These are phyloP conservation scores for Leccinellum rugosiceps DNA, from an alignment of 768 basidiomycete genomes.

Conservation along the genomic window DNA sequence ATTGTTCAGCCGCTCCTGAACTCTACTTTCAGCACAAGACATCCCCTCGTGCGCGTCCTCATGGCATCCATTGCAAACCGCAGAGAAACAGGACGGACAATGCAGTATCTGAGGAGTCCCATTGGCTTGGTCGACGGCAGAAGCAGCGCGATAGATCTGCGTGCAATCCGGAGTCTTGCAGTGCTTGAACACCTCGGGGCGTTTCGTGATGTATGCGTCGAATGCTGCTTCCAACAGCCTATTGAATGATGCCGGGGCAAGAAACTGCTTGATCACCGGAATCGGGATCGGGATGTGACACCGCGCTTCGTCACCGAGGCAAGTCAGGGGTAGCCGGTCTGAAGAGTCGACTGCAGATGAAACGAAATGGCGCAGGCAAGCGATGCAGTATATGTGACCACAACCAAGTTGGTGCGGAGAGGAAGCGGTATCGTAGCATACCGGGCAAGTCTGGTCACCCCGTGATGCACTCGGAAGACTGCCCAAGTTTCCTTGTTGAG, in stretches of 20 bases:
- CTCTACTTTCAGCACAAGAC: conserved; percentile 46
- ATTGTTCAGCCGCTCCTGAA: conserved; percentile 49
- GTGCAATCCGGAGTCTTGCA: conserved; percentile 79
- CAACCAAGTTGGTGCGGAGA: conserved; percentile 53
- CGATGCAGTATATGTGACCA: conserved; percentile 63
- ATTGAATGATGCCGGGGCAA: conserved; percentile 52
- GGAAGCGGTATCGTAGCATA: conserved; percentile 46
- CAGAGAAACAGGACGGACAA: conserved; percentile 65
- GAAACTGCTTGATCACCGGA: conserved; percentile 44
- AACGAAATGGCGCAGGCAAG: conserved; percentile 58
- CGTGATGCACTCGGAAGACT: background rate
- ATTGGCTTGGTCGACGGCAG: conserved; percentile 31
- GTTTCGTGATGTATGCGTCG: conserved; percentile 52
- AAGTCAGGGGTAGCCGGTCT: conserved; percentile 61
- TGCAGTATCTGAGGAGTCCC: conserved; percentile 39
- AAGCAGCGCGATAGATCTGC: conserved; percentile 62
- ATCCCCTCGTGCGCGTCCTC: conserved; percentile 60
- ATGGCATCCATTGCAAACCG: conserved; percentile 63
- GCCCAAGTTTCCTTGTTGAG: conserved; percentile 24
- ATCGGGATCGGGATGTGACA: conserved; percentile 58
- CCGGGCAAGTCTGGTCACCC: conserved; percentile 40
- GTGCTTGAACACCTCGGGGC: conserved; percentile 59
- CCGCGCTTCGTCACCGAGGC: conserved; percentile 58
- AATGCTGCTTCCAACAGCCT: conserved; percentile 55
- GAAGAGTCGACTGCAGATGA: conserved; percentile 49